Conservation (phyloP, 75 land plant genomes). For the Picea sitchensis region DNA sequence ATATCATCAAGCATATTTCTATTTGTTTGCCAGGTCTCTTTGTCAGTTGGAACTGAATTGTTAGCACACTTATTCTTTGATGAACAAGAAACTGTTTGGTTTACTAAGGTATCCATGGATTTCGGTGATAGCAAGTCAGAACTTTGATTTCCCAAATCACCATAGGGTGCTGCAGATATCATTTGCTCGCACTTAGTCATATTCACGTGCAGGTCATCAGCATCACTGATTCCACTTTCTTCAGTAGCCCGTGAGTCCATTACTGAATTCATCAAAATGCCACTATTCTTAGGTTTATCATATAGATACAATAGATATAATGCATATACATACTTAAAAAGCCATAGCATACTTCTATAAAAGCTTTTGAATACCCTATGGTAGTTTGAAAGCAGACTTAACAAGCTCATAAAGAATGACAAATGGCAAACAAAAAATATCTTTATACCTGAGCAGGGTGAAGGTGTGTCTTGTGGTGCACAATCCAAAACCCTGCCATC, state of each 20-base stretch:
- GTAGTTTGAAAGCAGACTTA: neutral
- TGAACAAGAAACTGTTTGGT: neutral
- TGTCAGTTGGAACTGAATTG: neutral
- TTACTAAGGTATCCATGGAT: neutral
- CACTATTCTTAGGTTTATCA: neutral
- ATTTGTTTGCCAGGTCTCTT: conserved; percentile 14
- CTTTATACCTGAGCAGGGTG: conserved; percentile 35
- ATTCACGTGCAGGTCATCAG: conserved; percentile 20
- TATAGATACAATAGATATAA: neutral
- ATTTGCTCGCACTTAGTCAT: neutral
- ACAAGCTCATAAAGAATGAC: neutral
- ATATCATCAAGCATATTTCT: conserved; percentile 27
- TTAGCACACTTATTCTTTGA: conserved; percentile 1
- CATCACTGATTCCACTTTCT: conserved; percentile 30
- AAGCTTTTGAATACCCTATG: neutral
- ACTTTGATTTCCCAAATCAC: conserved; percentile 1
- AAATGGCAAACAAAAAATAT: neutral
- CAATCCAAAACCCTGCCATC: neutral
- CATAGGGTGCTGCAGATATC: neutral
- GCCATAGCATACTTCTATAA: neutral
- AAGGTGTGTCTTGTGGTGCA: conserved; percentile 5
- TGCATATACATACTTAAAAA: conserved; percentile 1
- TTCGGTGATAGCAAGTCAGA: neutral
- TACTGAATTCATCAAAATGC: conserved; percentile 13
- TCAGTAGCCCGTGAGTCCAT: conserved; percentile 20